Evolutionary conservation across 2,329 filamentous ascomycete genomes (phyloP).

Genomic region (Fusarium beomiforme): DNA sequence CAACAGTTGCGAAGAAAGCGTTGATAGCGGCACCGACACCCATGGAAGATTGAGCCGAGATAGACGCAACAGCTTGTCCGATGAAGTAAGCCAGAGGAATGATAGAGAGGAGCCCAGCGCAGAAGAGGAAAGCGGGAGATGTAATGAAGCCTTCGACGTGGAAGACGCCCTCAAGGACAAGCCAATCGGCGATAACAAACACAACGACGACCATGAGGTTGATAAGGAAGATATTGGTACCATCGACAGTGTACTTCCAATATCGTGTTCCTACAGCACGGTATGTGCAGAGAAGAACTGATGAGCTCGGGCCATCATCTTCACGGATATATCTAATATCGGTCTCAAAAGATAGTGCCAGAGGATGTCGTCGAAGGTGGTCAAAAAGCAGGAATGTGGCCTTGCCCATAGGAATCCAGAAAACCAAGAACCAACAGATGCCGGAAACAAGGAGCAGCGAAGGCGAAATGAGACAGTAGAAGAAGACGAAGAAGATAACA

Average conservation of each 20-base stretch:
- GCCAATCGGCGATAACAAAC: constrained; percentile 95
- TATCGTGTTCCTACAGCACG: constrained; percentile 93
- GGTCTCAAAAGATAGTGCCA: constrained; percentile 92
- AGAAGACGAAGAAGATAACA: constrained; percentile 95
- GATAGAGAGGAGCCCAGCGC: constrained; percentile 85
- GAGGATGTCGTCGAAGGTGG: constrained; percentile 89
- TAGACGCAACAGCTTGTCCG: constrained; percentile 96
- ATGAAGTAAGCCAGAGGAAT: constrained; percentile 99
- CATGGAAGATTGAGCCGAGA: constrained; percentile 99
- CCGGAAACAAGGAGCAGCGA: constrained; percentile 85
- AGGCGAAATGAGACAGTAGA: constrained; percentile 91
- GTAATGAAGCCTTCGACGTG: constrained; percentile 79
- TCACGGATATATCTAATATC: constrained; percentile 80
- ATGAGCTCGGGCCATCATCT: constrained; percentile 77
- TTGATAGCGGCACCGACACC: constrained; percentile 96
- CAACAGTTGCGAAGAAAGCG: constrained; percentile 96
- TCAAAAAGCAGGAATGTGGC: constrained; percentile 89
- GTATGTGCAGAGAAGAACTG: constrained; percentile 95
- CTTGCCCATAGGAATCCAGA: constrained; percentile 98
- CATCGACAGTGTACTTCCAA: constrained; percentile 99
- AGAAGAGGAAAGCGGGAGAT: constrained; percentile 85
- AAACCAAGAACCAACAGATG: constrained; percentile 96
- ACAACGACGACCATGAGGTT: constrained; percentile 94
- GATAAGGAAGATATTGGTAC: constrained; percentile 98
- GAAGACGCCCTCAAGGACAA: constrained; percentile 75